Percentiles rank a stretch among this genome's conserved stretches.
These are phyloP conservation scores for Lecanoromycetidae sp. DNA, from an alignment of 2,329 filamentous ascomycete genomes.

Conservation along the genomic window DNA sequence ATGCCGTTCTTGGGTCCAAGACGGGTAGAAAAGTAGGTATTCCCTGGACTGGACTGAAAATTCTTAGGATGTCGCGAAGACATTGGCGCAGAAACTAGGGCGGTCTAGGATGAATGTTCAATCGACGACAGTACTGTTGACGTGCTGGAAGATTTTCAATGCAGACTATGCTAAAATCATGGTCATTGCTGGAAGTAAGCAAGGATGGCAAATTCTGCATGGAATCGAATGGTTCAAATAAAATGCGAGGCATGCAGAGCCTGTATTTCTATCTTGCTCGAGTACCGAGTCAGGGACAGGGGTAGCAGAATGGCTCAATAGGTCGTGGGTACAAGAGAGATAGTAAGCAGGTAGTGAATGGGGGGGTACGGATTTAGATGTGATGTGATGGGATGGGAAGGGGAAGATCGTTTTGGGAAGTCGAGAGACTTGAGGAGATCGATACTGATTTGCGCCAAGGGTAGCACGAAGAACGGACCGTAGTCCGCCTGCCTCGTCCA, in stretches of 20 bases:
- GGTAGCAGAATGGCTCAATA: too few species aligned
- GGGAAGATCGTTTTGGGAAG: conserved; percentile 11
- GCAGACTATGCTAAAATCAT: not conserved
- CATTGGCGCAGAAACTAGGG: not conserved
- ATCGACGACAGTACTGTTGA: not conserved
- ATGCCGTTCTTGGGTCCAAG: conserved; percentile 3
- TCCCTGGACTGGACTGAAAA: not conserved
- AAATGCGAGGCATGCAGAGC: too few species aligned
- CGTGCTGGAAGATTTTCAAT: not conserved
- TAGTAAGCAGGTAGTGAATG: not conserved
- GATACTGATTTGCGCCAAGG: conserved; percentile 5
- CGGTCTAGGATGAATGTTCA: not conserved
- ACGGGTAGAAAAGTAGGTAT: conserved; percentile 4
- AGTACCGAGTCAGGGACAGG: too few species aligned
- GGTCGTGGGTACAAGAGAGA: not conserved
- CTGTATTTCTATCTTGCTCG: too few species aligned
- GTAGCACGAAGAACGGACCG: conserved; percentile 8
- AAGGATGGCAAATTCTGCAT: not conserved
- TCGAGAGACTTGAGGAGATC: too few species aligned
- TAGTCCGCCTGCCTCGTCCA: conserved; percentile 3
- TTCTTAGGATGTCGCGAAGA: conserved; percentile 5
- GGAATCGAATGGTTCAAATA: too few species aligned
- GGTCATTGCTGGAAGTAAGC: too few species aligned
- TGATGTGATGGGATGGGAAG: not conserved
- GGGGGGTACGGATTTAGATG: not conserved